phyloP scores from a whole-genome alignment of 2,329 filamentous ascomycete species.

The Xylariales sp. region DNA sequence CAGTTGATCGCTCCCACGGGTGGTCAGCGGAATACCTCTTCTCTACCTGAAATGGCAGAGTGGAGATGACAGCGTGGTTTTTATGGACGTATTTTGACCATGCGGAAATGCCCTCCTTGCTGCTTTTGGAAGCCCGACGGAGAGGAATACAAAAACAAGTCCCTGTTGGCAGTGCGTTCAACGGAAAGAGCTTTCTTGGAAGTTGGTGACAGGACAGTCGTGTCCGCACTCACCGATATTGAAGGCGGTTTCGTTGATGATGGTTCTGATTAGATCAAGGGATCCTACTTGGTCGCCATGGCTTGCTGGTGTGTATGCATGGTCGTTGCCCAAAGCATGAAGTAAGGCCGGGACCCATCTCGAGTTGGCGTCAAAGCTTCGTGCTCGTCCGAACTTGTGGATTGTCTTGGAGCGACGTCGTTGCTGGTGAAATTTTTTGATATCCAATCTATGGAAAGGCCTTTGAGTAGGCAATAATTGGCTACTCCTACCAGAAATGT shows the following conservation, averaged over 20 bases:
- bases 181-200: slow-evolving; percentile 60
- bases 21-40: slow-evolving; percentile 39
- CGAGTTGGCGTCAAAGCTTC: slow-evolving; percentile 90
- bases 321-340: slow-evolving; percentile 13
- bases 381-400: slow-evolving; percentile 67
- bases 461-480: slow-evolving; percentile 13
- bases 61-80: slow-evolving; percentile 70
- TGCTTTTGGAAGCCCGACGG: slow-evolving; percentile 36
- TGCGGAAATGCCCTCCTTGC: slow-evolving; percentile 61
- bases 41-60: slow-evolving; percentile 32
- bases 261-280: slow-evolving; percentile 14
- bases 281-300: slow-evolving; percentile 7
- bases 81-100: slow-evolving; percentile 96
- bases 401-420: slow-evolving; percentile 16
- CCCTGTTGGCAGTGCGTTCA: slow-evolving; percentile 79
- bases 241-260: slow-evolving; percentile 17
- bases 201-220: slow-evolving; percentile 14
- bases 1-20: slow-evolving; percentile 22
- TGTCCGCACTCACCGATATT: slow-evolving; percentile 24
- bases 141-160: slow-evolving; percentile 93
- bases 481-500: slow-evolving; percentile 16
- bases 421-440: no score
- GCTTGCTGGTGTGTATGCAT: slow-evolving; percentile 16
- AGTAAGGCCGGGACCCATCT: slow-evolving; percentile 70
- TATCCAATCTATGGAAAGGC: no score